These are phyloP conservation scores for Klebsormidium nitens DNA, from an alignment of 139 green algal species.

Conservation along the genomic window DNA sequence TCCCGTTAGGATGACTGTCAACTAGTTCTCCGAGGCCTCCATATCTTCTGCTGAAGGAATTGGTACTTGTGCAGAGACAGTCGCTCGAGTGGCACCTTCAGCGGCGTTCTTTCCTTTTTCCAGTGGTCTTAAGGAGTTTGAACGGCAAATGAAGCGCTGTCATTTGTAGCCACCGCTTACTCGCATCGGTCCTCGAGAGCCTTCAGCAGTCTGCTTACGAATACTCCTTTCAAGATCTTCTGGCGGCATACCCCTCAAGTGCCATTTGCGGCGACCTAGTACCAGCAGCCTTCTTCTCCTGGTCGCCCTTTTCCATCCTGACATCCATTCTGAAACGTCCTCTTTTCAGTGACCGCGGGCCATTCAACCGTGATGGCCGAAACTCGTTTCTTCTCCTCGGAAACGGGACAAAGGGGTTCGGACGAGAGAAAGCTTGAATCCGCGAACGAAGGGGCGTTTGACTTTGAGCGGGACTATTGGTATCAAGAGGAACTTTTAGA, in stretches of 20 bases:
- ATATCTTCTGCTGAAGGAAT: no score
- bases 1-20: no score
- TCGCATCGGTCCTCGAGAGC: not conserved
- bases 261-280: not conserved
- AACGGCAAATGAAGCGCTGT: no score
- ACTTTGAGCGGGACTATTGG: constrained; percentile 55
- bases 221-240: not conserved
- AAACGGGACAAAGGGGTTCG: not conserved
- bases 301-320: constrained; percentile 70
- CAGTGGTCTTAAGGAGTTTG: no score
- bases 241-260: not conserved
- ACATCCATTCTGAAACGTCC: constrained; percentile 40
- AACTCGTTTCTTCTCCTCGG: constrained; percentile 64
- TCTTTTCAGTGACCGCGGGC: constrained; percentile 42
- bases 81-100: no score
- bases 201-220: not conserved
- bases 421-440: not conserved
- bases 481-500: constrained; percentile 47
- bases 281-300: constrained; percentile 40
- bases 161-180: not conserved
- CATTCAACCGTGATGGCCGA: constrained; percentile 80
- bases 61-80: no score
- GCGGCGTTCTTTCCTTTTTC: no score
- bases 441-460: constrained; percentile 43
- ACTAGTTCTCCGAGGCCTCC: no score